Evolutionary conservation across 768 basidiomycete genomes (phyloP).

Genomic region (Lactarius quietus): DNA sequence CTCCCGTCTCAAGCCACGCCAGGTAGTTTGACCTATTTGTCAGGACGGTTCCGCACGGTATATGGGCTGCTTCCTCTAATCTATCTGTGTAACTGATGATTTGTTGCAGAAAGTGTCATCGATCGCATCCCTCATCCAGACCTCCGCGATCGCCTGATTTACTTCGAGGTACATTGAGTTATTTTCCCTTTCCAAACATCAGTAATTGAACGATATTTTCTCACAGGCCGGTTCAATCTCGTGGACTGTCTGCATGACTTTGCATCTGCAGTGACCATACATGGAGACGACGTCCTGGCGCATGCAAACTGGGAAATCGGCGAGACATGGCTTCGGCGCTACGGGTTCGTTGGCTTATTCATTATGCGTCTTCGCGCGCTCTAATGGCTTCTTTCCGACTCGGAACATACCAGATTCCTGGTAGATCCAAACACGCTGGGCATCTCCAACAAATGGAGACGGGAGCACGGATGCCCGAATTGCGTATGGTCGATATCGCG

Average conservation of each 20-base stretch:
- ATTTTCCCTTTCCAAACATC: neutral
- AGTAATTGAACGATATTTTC: slow-evolving; percentile 6
- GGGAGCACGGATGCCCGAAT: slow-evolving; percentile 72
- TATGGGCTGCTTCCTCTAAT: slow-evolving; percentile 24
- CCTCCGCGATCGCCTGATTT: slow-evolving; percentile 90
- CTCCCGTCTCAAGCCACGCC: neutral
- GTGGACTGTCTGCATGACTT: slow-evolving; percentile 78
- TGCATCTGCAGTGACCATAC: slow-evolving; percentile 62
- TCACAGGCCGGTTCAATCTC: slow-evolving; percentile 69
- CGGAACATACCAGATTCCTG: slow-evolving; percentile 54
- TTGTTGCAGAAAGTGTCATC: slow-evolving; percentile 75
- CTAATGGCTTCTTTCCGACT: slow-evolving; percentile 2
- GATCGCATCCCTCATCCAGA: slow-evolving; percentile 88
- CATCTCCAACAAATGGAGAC: slow-evolving; percentile 84
- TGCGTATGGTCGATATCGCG: slow-evolving; percentile 54
- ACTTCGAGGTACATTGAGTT: slow-evolving; percentile 53
- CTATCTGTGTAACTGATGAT: slow-evolving; percentile 1
- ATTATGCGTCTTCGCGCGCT: neutral
- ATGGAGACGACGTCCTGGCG: slow-evolving; percentile 89
- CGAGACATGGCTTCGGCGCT: slow-evolving; percentile 79
- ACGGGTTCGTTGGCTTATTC: slow-evolving; percentile 52
- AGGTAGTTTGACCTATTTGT: slow-evolving; percentile 15
- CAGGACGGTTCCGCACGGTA: slow-evolving; percentile 80
- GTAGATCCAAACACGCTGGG: slow-evolving; percentile 67
- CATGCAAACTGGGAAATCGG: slow-evolving; percentile 88